Percentiles rank a stretch among this genome's conserved stretches.
Evolutionary conservation across 192 early-diverging fungal species (phyloP).

Genomic region (Coemansia sp.): DNA sequence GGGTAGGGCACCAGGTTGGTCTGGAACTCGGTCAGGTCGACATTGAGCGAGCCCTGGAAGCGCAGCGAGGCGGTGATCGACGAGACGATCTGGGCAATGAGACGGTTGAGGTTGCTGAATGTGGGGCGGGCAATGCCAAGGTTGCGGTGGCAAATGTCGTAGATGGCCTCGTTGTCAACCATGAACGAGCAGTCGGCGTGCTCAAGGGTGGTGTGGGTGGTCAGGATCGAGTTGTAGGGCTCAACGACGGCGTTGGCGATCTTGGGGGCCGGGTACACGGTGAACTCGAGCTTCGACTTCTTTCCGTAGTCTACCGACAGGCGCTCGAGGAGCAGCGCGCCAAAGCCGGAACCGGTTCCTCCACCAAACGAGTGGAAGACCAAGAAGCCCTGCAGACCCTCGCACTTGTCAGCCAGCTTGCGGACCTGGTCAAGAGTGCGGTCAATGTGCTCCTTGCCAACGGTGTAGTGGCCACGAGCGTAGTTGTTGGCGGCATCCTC

Average conservation of each 20-base stretch:
- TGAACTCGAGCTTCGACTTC: constrained; percentile 99
- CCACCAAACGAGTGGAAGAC: constrained; percentile 99
- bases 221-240: constrained; percentile 99
- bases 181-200: constrained; percentile 99
- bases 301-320: constrained; percentile 99
- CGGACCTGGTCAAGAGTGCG: constrained; percentile 93
- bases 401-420: constrained; percentile 97
- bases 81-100: constrained; percentile 98
- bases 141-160: constrained; percentile 98
- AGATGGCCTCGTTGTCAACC: constrained; percentile 99
- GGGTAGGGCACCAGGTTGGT: constrained; percentile 99
- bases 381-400: constrained; percentile 97
- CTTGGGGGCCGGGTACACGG: constrained; percentile 97
- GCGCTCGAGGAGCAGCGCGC: constrained; percentile 95
- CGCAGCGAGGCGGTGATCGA: constrained; percentile 99
- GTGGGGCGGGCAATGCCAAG: constrained; percentile 95
- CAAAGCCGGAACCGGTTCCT: constrained; percentile 99
- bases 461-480: constrained; percentile 99
- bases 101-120: constrained; percentile 95
- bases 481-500: constrained; percentile 99
- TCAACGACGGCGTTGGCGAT: constrained; percentile 96
- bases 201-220: constrained; percentile 98
- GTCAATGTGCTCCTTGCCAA: constrained; percentile 99
- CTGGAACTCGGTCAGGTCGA: constrained; percentile 99
- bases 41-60: constrained; percentile 98